Conservation (phyloP, 495 filamentous ascomycete genomes). For the Penicillium psychrofluorescens region DNA sequence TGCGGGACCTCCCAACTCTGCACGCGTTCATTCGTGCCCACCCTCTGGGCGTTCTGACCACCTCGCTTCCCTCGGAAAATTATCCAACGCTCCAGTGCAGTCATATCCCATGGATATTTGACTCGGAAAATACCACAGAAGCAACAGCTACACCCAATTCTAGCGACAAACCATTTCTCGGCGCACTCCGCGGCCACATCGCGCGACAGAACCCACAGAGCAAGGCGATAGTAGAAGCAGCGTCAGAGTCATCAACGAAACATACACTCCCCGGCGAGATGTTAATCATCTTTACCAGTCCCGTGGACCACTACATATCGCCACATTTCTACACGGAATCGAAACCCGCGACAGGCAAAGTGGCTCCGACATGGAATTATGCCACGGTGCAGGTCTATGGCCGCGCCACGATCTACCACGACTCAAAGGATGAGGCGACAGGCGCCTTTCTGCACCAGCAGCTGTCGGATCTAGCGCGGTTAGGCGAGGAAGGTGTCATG, state of each 20-base stretch:
- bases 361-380: constrained; percentile 59
- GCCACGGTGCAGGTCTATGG: constrained; percentile 51
- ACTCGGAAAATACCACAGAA: constrained; percentile 9
- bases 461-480: constrained; percentile 36
- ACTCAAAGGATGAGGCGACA: constrained; percentile 26
- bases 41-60: constrained; percentile 44
- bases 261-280: constrained; percentile 21
- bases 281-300: constrained; percentile 46
- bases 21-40: constrained; percentile 38
- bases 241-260: constrained; percentile 6
- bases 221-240: constrained; percentile 46
- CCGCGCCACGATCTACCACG: constrained; percentile 36
- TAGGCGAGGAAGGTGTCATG: constrained; percentile 43
- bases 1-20: constrained; percentile 27
- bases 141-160: neutral
- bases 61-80: constrained; percentile 32
- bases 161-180: neutral
- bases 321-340: constrained; percentile 54
- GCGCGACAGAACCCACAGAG: constrained; percentile 44
- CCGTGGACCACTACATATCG: constrained; percentile 48
- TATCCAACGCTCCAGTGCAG: constrained; percentile 38
- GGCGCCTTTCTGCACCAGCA: constrained; percentile 34
- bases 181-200: constrained; percentile 38
- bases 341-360: constrained; percentile 48
- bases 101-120: constrained; percentile 45